Percentiles rank a stretch among this genome's conserved stretches.
Evolutionary conservation across 257 asterid genomes (phyloP).

Genomic region (Solanum peruvianum): DNA sequence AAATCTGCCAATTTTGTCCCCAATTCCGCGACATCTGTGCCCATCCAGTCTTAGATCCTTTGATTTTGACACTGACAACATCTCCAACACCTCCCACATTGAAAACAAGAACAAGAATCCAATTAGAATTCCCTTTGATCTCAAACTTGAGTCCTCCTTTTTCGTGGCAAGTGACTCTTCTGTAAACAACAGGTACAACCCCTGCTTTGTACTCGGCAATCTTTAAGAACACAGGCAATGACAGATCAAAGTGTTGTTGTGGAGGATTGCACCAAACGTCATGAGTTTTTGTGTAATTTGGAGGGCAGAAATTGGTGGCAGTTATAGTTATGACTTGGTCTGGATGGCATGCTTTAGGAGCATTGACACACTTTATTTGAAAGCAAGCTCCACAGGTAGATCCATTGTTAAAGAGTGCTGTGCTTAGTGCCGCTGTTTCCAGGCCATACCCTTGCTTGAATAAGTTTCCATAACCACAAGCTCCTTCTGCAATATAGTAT

Average conservation of each 20-base stretch:
- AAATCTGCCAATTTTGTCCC: conserved; percentile 34
- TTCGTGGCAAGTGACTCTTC: background rate
- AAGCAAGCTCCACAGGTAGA: conserved; percentile 34
- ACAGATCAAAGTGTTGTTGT: background rate
- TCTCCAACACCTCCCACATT: conserved; percentile 43
- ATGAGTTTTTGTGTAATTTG: background rate
- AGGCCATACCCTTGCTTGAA: conserved; percentile 18
- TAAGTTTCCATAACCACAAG: conserved; percentile 29
- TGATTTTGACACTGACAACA: conserved; percentile 7
- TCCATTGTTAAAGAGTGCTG: conserved; percentile 21
- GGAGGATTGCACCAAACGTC: background rate
- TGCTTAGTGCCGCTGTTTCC: conserved; percentile 32
- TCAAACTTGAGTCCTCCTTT: conserved; percentile 13
- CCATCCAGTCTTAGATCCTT: conserved; percentile 14
- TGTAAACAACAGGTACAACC: background rate
- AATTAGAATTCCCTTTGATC: conserved; percentile 17
- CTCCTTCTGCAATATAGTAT: conserved; percentile 17
- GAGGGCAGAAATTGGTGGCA: conserved; percentile 38
- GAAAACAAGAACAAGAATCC: conserved; percentile 11
- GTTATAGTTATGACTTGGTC: conserved; percentile 11
- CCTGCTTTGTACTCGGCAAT: conserved; percentile 8
- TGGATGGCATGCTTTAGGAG: conserved; percentile 6
- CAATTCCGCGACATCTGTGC: conserved; percentile 16
- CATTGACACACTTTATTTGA: conserved; percentile 18
- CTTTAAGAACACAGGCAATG: background rate